phyloP scores from a whole-genome alignment of 768 basidiomycete genomes.

The Sutorius australiensis region DNA sequence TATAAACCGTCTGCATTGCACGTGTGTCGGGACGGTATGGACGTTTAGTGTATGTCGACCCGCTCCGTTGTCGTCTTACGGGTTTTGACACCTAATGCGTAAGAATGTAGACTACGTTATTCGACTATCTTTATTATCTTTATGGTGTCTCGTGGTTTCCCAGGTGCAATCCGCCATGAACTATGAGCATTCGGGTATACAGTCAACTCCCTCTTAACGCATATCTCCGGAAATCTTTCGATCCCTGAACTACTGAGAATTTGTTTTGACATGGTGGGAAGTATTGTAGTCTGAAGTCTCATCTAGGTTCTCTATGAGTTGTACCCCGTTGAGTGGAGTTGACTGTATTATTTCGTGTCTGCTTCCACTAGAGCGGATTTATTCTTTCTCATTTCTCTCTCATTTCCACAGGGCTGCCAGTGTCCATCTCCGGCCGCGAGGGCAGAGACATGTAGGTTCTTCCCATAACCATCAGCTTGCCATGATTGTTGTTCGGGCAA shows the following conservation, averaged over 20 bases:
- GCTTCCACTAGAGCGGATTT: too few relatives aligned
- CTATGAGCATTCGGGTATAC: background rate
- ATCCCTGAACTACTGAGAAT: too few relatives aligned
- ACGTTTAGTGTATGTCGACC: constrained; percentile 2
- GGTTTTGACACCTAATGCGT: background rate
- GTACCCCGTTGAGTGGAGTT: too few relatives aligned
- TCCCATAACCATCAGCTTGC: background rate
- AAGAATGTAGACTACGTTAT: constrained; percentile 5
- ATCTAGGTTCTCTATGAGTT: too few relatives aligned
- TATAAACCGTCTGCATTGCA: background rate
- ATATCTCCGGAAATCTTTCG: too few relatives aligned
- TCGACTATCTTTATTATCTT: background rate
- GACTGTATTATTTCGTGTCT: too few relatives aligned
- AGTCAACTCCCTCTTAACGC: too few relatives aligned
- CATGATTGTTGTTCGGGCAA: background rate
- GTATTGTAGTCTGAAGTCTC: too few relatives aligned
- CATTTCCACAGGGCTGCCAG: too few relatives aligned
- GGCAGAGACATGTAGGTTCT: background rate
- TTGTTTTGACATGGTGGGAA: too few relatives aligned
- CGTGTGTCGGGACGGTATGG: background rate
- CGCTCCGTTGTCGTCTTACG: background rate
- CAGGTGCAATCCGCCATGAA: background rate
- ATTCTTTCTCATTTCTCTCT: too few relatives aligned
- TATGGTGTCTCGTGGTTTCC: constrained; percentile 3
- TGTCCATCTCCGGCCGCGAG: too few relatives aligned